These are phyloP conservation scores for Ceratocystis colombiana DNA, from an alignment of 2,329 filamentous ascomycete genomes.

Conservation along the genomic window DNA sequence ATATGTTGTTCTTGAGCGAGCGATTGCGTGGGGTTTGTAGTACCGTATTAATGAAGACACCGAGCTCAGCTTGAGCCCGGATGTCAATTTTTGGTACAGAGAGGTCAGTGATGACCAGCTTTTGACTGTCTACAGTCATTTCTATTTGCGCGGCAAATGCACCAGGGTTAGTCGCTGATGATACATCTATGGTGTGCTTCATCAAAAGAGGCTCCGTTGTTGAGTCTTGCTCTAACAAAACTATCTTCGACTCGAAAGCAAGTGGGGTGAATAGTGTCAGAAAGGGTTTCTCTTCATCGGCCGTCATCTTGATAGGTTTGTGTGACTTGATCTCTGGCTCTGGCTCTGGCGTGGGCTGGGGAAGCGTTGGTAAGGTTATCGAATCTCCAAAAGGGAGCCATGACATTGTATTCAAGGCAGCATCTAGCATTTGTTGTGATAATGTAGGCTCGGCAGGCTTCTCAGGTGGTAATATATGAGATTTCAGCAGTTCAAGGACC, in stretches of 20 bases:
- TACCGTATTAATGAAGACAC: constrained; percentile 25
- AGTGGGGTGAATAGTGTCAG: constrained; percentile 63
- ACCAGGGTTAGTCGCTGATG: constrained; percentile 37
- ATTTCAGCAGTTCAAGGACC: constrained; percentile 26
- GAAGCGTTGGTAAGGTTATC: constrained; percentile 27
- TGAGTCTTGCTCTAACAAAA: constrained; percentile 32
- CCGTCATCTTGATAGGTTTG: constrained; percentile 51
- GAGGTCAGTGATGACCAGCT: constrained; percentile 43
- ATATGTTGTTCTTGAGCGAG: constrained; percentile 47
- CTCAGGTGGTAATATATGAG: constrained; percentile 35
- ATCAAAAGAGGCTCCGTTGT: constrained; percentile 37
- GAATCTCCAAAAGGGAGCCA: constrained; percentile 44
- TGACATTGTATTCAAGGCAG: constrained; percentile 42
- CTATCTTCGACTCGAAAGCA: constrained; percentile 46
- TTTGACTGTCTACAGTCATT: constrained; percentile 48
- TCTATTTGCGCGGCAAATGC: constrained; percentile 47
- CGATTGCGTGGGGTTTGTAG: constrained; percentile 30
- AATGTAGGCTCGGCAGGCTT: constrained; percentile 28
- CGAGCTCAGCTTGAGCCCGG: constrained; percentile 49
- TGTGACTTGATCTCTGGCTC: constrained; percentile 48
- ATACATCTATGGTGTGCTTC: constrained; percentile 46
- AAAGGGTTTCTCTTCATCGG: constrained; percentile 57
- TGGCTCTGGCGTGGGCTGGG: constrained; percentile 29
- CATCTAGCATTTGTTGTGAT: constrained; percentile 39
- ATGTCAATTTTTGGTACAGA: constrained; percentile 47